phyloP scores from a whole-genome alignment of 2,329 filamentous ascomycete species.

The Metarhizium robertsii region DNA sequence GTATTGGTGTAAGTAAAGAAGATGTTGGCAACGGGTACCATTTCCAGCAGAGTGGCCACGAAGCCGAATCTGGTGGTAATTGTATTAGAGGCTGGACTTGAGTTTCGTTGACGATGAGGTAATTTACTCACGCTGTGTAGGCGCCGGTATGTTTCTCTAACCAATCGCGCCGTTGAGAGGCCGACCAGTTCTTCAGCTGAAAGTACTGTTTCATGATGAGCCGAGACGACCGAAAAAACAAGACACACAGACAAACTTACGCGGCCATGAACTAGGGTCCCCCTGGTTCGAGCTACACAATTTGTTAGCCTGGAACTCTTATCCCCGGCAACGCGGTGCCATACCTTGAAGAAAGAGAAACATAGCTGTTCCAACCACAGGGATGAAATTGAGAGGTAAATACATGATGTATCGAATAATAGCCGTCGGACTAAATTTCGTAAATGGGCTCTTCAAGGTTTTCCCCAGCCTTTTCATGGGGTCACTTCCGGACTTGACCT shows the following conservation, averaged over 20 bases:
- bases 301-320: neutral
- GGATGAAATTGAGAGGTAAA: conserved; percentile 86
- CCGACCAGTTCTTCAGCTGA: conserved; percentile 77
- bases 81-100: conserved; percentile 7
- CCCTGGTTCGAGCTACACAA: conserved; percentile 34
- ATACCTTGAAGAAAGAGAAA: conserved; percentile 71
- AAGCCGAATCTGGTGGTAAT: conserved; percentile 53
- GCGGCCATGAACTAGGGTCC: conserved; percentile 40
- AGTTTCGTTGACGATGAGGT: neutral
- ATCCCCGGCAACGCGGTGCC: neutral
- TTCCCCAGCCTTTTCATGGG: conserved; percentile 49
- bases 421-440: conserved; percentile 47
- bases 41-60: conserved; percentile 70
- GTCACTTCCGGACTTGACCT: conserved; percentile 55
- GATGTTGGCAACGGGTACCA: conserved; percentile 74
- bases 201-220: conserved; percentile 55
- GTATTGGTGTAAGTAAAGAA: conserved; percentile 87
- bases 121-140: conserved; percentile 63
- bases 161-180: conserved; percentile 55
- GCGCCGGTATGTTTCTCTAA: conserved; percentile 61
- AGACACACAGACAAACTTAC: conserved; percentile 27
- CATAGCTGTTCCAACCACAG: conserved; percentile 71
- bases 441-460: conserved; percentile 47
- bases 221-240: neutral
- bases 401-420: conserved; percentile 76